Base-by-base conservation (phyloP, 495 filamentous ascomycete genomes). In the Penicillium argentinense region DNA sequence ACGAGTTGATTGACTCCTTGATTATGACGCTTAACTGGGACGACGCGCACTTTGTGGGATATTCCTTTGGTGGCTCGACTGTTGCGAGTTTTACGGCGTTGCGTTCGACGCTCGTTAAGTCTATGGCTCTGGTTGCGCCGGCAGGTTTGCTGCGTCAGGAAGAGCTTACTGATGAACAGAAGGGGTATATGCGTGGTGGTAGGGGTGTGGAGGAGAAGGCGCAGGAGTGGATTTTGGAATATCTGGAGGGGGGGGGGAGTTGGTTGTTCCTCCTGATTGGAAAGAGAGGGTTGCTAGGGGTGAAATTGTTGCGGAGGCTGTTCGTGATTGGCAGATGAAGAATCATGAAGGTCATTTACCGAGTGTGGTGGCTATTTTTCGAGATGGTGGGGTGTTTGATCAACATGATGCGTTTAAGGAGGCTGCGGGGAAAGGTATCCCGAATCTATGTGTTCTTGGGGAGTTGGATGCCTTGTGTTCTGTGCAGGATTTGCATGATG, bases 281-380 rank as follows among this genome's bases (percentile, higher is more conserved):
- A 51, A 62, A 53, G 67, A 74, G 53, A 68, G 66, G 21, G 63
- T 74, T 25, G 42, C 9, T 12, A 47, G 58, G 12, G 68, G 70
- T 11, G 69, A 72, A 24, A 57, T 76, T 5, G 75, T 77, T 26
- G 64, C 68, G 0, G 64, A 73, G 50, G 73, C 73, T 11, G 56
- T 78, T 29, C 51, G 66, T 9, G 66, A 66, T 1, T 78, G 75
- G 75, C 47, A 77, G 48, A 47, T 66, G 43, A 59, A 44, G 30
- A 51, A 71, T 23, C 75, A 78, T 59, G 22, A 45, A 4, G 75
- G 75, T 0, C 66, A 76, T 49, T 9, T 47, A 13, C 60, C 69
- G 9, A 74, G 70, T 45, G 67, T 78, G 9, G 55, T 73, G 36
- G 68, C 51, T 17, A 63, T 75, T 24, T 63, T 72, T 11, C 59